A percentile compares a stretch with the other conserved stretches of the same genome.
These are phyloP conservation scores for Xylaria sp. DNA, from an alignment of 2,329 filamentous ascomycete genomes.

Conservation along the genomic window DNA sequence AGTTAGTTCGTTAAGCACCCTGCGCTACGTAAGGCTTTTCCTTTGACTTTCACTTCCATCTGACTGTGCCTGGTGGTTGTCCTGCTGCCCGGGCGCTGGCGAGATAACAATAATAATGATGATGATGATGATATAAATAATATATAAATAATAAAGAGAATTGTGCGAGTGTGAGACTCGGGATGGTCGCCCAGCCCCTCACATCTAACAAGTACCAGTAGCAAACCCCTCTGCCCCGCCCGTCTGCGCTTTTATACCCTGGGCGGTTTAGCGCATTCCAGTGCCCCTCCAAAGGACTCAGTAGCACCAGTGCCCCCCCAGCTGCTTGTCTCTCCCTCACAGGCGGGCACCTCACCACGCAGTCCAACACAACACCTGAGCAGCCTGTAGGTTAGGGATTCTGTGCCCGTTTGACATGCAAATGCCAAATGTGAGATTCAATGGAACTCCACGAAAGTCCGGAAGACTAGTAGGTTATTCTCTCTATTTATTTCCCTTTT, in stretches of 20 bases:
- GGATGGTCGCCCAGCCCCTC: neutral
- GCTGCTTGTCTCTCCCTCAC: too few relatives aligned
- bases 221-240: neutral
- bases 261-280: neutral
- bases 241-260: neutral
- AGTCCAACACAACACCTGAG: neutral
- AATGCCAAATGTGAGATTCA: neutral
- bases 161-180: neutral
- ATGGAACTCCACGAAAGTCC: neutral
- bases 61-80: too few relatives aligned
- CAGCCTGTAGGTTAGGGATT: too few relatives aligned
- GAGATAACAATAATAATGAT: neutral
- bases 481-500: too few relatives aligned
- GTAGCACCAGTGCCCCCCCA: neutral
- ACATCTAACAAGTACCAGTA: neutral
- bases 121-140: too few relatives aligned
- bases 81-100: too few relatives aligned
- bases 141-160: too few relatives aligned
- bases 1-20: constrained; percentile 3
- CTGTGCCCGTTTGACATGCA: neutral
- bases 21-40: neutral
- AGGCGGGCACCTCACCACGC: neutral
- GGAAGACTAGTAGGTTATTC: neutral
- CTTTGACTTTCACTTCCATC: neutral
- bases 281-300: neutral